Evolutionary conservation across 768 basidiomycete species (phyloP).

Genomic region (Suillus subaureus): DNA sequence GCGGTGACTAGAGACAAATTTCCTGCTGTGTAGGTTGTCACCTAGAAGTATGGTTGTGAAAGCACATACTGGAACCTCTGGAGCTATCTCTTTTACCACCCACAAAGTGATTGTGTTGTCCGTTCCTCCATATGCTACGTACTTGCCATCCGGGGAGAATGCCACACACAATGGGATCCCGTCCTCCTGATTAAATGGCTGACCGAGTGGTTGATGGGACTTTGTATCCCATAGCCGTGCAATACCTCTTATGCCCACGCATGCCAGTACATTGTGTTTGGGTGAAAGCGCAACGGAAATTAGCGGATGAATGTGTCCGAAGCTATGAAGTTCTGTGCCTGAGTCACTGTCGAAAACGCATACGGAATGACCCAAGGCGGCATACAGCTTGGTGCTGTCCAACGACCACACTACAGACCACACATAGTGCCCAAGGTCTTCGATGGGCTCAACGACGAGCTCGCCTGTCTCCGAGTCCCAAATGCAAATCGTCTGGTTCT

Average conservation of each 20-base stretch:
- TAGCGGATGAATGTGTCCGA: neutral
- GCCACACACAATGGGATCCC: neutral
- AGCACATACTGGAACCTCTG: neutral
- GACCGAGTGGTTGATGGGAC: neutral
- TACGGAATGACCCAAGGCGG: neutral
- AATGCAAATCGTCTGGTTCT: neutral
- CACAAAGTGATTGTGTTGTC: neutral
- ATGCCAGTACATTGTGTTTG: neutral
- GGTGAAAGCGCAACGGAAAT: conserved; percentile 1
- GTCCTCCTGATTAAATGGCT: neutral
- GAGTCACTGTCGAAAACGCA: neutral
- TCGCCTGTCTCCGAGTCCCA: neutral
- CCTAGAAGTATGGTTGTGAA: neutral
- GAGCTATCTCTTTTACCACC: neutral
- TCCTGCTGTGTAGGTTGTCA: neutral
- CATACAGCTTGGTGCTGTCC: neutral
- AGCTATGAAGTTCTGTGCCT: neutral
- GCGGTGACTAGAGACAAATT: neutral
- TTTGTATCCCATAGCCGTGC: conserved; percentile 4
- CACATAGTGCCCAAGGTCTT: neutral
- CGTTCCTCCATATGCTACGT: neutral
- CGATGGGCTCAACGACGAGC: neutral
- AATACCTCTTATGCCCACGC: neutral
- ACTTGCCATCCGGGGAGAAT: neutral
- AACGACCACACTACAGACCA: neutral